phyloP scores from a whole-genome alignment of 441 rosid species.

The Viola pubescens region DNA sequence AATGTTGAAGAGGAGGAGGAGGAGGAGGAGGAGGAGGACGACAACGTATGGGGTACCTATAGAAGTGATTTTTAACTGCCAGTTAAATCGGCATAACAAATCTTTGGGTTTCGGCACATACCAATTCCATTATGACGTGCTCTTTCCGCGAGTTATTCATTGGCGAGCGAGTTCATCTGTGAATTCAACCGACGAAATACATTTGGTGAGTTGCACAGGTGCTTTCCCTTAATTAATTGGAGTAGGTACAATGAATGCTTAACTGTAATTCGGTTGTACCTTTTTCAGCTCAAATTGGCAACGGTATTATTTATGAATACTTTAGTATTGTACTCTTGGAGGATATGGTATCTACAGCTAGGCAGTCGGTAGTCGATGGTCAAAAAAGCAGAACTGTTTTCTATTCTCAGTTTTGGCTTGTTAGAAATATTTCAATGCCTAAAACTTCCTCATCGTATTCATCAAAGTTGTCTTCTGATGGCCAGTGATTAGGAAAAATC shows the following conservation, averaged over 20 bases:
- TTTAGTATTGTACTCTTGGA: background rate
- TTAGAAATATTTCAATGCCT: background rate
- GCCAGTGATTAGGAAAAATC: too few relatives aligned
- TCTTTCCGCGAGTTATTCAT: too few relatives aligned
- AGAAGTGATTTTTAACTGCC: constrained; percentile 12
- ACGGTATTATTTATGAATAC: background rate
- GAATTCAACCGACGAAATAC: too few relatives aligned
- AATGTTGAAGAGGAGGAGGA: constrained; percentile 9
- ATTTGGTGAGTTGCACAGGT: too few relatives aligned
- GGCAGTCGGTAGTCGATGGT: background rate
- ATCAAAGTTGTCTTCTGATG: too few relatives aligned
- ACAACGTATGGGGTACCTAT: constrained; percentile 27
- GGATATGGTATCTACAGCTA: background rate
- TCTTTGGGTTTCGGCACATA: too few relatives aligned
- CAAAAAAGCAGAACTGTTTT: background rate
- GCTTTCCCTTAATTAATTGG: too few relatives aligned
- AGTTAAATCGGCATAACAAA: too few relatives aligned
- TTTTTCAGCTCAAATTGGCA: background rate
- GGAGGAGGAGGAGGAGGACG: too few relatives aligned
- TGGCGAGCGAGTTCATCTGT: too few relatives aligned
- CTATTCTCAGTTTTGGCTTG: background rate
- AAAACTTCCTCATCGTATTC: too few relatives aligned
- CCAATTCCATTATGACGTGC: too few relatives aligned
- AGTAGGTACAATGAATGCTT: background rate
- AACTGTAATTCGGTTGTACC: background rate